phyloP scores from a whole-genome alignment of 2,329 filamentous ascomycete genomes.

The Ilyonectria sp. region DNA sequence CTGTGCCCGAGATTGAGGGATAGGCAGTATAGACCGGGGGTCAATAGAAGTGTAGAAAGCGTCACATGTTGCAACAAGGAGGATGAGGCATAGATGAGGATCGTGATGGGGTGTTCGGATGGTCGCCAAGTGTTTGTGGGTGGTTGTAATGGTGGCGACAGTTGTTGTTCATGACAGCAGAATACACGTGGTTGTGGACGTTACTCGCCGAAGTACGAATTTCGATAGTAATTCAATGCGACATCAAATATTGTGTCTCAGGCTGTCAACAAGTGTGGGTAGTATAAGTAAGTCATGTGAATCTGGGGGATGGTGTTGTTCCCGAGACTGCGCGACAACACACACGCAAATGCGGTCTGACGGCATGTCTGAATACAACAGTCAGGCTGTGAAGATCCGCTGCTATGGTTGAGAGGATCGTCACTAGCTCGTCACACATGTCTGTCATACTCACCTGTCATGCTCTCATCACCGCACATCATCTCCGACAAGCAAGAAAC shows the following conservation, averaged over 20 bases:
- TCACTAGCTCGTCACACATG: constrained; percentile 5
- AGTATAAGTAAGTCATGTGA: constrained; percentile 2
- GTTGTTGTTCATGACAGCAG: neutral
- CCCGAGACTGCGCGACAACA: neutral
- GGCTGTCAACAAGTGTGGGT: neutral
- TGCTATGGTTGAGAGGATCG: neutral
- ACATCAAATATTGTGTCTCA: neutral
- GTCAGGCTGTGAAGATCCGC: constrained; percentile 15
- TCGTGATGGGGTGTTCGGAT: neutral
- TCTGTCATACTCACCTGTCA: constrained; percentile 11
- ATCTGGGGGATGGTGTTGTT: neutral
- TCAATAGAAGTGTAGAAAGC: constrained; percentile 24
- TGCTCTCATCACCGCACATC: neutral
- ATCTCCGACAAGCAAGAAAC: neutral
- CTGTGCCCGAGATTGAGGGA: constrained; percentile 43
- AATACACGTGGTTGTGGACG: neutral
- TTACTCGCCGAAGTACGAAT: neutral
- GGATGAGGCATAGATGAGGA: neutral
- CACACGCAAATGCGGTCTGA: neutral
- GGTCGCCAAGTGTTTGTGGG: neutral
- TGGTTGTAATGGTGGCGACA: no score
- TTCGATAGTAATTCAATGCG: no score
- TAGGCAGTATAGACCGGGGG: constrained; percentile 14
- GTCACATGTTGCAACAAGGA: constrained; percentile 22
- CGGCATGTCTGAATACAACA: neutral